A percentile compares a stretch with the other conserved stretches of the same genome.
Evolutionary conservation across 352 stramenopile genomes (phyloP).

Genomic region (Plasmopara halstedii): DNA sequence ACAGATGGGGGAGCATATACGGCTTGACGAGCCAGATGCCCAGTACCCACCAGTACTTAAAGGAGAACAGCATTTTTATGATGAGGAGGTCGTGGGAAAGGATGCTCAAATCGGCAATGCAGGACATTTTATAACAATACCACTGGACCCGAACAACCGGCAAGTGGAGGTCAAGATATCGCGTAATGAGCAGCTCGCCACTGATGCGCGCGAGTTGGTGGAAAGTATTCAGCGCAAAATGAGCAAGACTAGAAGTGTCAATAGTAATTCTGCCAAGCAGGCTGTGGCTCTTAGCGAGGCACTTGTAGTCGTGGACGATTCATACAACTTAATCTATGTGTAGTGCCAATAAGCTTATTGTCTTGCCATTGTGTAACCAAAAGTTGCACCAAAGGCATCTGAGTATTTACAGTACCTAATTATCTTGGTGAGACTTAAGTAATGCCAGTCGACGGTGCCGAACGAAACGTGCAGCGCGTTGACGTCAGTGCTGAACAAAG

Average conservation of each 20-base stretch:
- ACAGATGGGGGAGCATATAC: slow-evolving; percentile 53
- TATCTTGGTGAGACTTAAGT: slow-evolving; percentile 1
- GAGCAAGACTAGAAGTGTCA: slow-evolving; percentile 21
- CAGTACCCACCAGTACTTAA: slow-evolving; percentile 42
- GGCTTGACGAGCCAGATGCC: slow-evolving; percentile 34
- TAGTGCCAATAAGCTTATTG: slow-evolving; percentile 14
- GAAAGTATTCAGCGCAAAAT: slow-evolving; percentile 42
- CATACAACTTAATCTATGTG: slow-evolving; percentile 46
- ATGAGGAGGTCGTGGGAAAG: slow-evolving; percentile 18
- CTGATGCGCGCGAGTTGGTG: slow-evolving; percentile 44
- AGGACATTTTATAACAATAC: slow-evolving; percentile 29
- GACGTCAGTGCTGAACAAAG: slow-evolving; percentile 2
- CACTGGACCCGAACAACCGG: slow-evolving; percentile 39
- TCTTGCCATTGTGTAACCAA: not conserved
- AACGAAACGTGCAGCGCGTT: slow-evolving; percentile 1
- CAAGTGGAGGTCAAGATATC: slow-evolving; percentile 31
- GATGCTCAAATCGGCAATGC: not conserved
- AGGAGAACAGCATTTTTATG: slow-evolving; percentile 28
- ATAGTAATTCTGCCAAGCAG: slow-evolving; percentile 1
- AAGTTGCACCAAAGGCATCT: slow-evolving; percentile 5
- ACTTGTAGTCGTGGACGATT: slow-evolving; percentile 33
- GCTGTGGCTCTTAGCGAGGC: slow-evolving; percentile 3
- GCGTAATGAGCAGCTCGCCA: slow-evolving; percentile 48
- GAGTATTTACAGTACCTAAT: not conserved
- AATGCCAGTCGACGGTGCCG: not conserved